Base-by-base conservation (phyloP, 2,329 filamentous ascomycete species). In the Rhynchosporium secalis region DNA sequence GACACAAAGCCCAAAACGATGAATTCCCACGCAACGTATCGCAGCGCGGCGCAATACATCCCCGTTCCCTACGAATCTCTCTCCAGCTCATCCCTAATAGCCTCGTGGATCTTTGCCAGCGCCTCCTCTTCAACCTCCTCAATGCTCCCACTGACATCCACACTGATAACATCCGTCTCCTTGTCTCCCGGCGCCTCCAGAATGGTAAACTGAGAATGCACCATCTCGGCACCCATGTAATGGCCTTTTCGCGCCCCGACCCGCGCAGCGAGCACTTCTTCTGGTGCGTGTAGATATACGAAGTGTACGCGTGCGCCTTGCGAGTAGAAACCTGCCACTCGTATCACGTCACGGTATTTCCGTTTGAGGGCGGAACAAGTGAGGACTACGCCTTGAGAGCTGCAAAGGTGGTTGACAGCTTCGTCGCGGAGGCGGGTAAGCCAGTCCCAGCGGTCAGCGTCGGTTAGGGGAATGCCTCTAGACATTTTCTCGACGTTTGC, bases 401-500 rank as follows among this genome's bases (percentile, higher is more conserved):
- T 86, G 48, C 46, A 52, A 55, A 89, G 79, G 56, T 79, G 79
- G 58, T 77, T 76, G 60, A 87, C 79, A 6, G 86, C 85, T 71
- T 87, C 88, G 67, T 91, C 84, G 66, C 91, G 89, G 13, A 95
- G 82, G 12, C 82, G 81, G 52, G 89, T 91, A 66, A 99, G 86
- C 95, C 95, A 99, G 79, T 97, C 94, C 95, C 95, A 98, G 67
- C 95, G 89, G 78, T 99, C 95, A 63, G 87, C 88, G 74, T 99
- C 95, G 61, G 90, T 96, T 41, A 99, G 82, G 2, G 95, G 92
- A 61, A 86, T 87, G 69, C 91, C 91, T 69, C 82, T 83, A 72
- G 84, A 82, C 95, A 99, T 99, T 78, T 98, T 99, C 60, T 93
- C 88, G 70, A 93, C 87, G 78, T 94, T 97, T 72, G 89, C 81